A percentile compares a stretch with the other conserved stretches of the same genome.
Evolutionary conservation across 441 rosid species (phyloP).

Genomic region (Biscutella auriculata): DNA sequence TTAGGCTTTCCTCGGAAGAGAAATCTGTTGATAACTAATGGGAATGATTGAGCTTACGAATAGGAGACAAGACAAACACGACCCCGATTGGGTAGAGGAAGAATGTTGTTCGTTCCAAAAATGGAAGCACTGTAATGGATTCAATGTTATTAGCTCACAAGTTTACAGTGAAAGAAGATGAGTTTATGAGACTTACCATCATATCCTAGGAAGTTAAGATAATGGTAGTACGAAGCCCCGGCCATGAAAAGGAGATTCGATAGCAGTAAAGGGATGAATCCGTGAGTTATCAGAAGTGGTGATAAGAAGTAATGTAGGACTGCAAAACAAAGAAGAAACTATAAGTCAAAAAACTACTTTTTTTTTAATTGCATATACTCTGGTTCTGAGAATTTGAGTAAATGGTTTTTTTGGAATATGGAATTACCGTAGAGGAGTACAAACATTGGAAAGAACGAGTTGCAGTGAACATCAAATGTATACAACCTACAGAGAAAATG

Average conservation of each 20-base stretch:
- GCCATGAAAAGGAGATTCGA: constrained; percentile 91
- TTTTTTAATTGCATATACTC: background rate
- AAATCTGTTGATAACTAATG: background rate
- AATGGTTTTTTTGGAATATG: background rate
- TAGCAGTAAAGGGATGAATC: constrained; percentile 67
- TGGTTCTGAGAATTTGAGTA: background rate
- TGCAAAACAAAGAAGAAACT: constrained; percentile 26
- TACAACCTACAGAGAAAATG: constrained; percentile 59
- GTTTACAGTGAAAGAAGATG: background rate
- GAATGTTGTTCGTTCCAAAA: constrained; percentile 90
- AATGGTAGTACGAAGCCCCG: constrained; percentile 86
- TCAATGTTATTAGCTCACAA: background rate
- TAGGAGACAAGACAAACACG: constrained; percentile 71
- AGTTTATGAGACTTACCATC: constrained; percentile 48
- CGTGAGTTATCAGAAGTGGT: constrained; percentile 73
- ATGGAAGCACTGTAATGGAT: constrained; percentile 64
- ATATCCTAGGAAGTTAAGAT: constrained; percentile 93
- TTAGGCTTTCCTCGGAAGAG: background rate
- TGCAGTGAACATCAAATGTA: constrained; percentile 99
- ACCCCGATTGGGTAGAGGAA: constrained; percentile 86
- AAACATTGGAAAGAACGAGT: constrained; percentile 97
- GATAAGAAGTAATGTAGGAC: constrained; percentile 84
- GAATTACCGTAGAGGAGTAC: constrained; percentile 77
- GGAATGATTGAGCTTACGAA: constrained; percentile 44
- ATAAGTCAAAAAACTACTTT: background rate